Evolutionary conservation across 441 rosid genomes (phyloP), one percentile per base, ranked within the genome.

Genomic region (Populus hybrid): DNA sequence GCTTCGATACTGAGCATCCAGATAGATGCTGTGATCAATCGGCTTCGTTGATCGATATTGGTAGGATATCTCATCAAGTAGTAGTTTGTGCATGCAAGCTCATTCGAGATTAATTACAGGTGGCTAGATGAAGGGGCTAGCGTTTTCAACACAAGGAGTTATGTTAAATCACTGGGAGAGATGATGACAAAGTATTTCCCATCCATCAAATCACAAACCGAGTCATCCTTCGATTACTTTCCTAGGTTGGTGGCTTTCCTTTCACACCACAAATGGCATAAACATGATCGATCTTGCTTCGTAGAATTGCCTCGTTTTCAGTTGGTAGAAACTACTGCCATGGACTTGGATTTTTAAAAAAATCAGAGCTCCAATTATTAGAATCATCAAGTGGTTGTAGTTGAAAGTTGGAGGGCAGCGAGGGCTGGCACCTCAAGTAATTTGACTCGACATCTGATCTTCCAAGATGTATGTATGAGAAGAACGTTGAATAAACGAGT

Each of bases 161-260:
- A 42, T 10, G 50, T 42, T 42, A 42, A 59, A 73, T 76, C 59
- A n/a, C 40, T 68, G 35, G 32, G 32, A 30, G 32, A 30, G 74
- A 77, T 20, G 74, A 78, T 34, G 78, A 42, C 77, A 66, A 70
- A 35, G 50, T 14, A 40, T 34, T 63, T 35, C 65, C 10, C 63
- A 18, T 28, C 69, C 69, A 54, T 63, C 64, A 64, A 64, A 74
- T 18, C 23, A n/a, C 69, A 30, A 30, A 3, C 57, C 1, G 57
- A 5, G 57, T 50, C 57, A 50, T 50, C 24, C 38, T 46, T 70
- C 28, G 8, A 35, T 35, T 6, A 18, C 26, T 72, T 70, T 59
- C 72, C 50, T 69, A 64, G 71, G 76, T 59, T 14, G 79, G 83
- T 77, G 81, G 84, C 61, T 81, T 77, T 80, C 81, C 54, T 74